phyloP scores from a whole-genome alignment of 1,139 yeast species.

The Barnettozyma hawaiiensis region DNA sequence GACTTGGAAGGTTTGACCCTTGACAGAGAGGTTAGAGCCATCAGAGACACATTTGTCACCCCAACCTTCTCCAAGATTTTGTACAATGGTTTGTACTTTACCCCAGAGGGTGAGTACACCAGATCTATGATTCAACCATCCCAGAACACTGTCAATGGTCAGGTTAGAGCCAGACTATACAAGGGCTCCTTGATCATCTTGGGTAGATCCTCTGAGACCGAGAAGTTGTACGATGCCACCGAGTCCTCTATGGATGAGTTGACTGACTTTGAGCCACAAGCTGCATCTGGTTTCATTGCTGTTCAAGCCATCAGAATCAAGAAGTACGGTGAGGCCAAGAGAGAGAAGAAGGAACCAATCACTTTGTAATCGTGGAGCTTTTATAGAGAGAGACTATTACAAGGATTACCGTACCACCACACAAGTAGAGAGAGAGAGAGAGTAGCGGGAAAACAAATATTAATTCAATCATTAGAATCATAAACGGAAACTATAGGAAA shows the following conservation, averaged over 20 bases:
- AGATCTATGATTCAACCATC: conserved; percentile 92
- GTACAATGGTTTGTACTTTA: conserved; percentile 95
- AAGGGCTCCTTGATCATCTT: conserved; percentile 80
- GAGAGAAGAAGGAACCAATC: conserved; percentile 51
- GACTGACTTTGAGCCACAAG: conserved; percentile 96
- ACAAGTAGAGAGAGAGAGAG: no score
- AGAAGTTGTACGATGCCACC: conserved; percentile 94
- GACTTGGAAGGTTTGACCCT: conserved; percentile 95
- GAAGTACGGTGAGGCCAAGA: conserved; percentile 94
- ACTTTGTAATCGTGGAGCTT: conserved; percentile 25
- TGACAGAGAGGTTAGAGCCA: conserved; percentile 95
- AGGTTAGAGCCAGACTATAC: conserved; percentile 88
- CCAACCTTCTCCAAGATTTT: conserved; percentile 84
- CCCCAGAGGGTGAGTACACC: conserved; percentile 96
- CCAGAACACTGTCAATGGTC: conserved; percentile 92
- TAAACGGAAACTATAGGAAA: conserved; percentile 47
- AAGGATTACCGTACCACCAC: no score
- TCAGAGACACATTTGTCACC: conserved; percentile 95
- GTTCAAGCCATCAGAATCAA: conserved; percentile 97
- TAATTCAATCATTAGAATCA: conserved; percentile 7
- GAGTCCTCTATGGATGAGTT: conserved; percentile 99
- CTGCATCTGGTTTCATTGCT: conserved; percentile 94
- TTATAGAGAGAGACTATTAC: no score
- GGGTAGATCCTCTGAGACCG: conserved; percentile 94
- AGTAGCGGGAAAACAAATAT: no score